Percentiles rank a stretch among this genome's conserved stretches.
These are phyloP conservation scores for Flueggea neowawraea DNA, from an alignment of 441 rosid species.

Conservation along the genomic window DNA sequence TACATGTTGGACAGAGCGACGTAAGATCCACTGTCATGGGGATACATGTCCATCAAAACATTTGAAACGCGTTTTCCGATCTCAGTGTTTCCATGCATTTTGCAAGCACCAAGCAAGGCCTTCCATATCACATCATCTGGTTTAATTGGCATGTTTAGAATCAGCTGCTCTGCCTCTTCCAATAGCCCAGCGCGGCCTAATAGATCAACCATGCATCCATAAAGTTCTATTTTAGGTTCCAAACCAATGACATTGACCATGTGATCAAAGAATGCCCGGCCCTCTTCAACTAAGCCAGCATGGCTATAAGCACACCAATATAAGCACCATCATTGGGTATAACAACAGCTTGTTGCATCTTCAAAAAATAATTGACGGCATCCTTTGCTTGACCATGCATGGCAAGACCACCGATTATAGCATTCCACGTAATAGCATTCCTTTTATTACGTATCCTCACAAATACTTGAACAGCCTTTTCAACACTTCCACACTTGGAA, in stretches of 20 bases:
- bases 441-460: constrained; percentile 35
- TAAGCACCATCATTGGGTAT: constrained; percentile 55
- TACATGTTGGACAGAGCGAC: constrained; percentile 61
- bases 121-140: constrained; percentile 76
- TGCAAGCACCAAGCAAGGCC: constrained; percentile 64
- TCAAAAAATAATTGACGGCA: constrained; percentile 46
- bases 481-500: constrained; percentile 60
- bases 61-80: constrained; percentile 48
- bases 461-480: constrained; percentile 50
- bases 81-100: constrained; percentile 41
- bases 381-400: constrained; percentile 58
- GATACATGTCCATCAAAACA: constrained; percentile 42
- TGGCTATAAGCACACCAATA: constrained; percentile 54
- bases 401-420: constrained; percentile 59
- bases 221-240: constrained; percentile 64
- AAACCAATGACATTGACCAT: constrained; percentile 45
- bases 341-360: constrained; percentile 41
- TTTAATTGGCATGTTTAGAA: constrained; percentile 50
- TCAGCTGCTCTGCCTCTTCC: constrained; percentile 50
- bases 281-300: constrained; percentile 63
- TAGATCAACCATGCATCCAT: constrained; percentile 78
- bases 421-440: constrained; percentile 67
- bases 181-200: constrained; percentile 61
- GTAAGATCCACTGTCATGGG: constrained; percentile 62
- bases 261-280: constrained; percentile 43